Conservation (phyloP, 768 basidiomycete genomes). For the Tubosaeta sp. region DNA sequence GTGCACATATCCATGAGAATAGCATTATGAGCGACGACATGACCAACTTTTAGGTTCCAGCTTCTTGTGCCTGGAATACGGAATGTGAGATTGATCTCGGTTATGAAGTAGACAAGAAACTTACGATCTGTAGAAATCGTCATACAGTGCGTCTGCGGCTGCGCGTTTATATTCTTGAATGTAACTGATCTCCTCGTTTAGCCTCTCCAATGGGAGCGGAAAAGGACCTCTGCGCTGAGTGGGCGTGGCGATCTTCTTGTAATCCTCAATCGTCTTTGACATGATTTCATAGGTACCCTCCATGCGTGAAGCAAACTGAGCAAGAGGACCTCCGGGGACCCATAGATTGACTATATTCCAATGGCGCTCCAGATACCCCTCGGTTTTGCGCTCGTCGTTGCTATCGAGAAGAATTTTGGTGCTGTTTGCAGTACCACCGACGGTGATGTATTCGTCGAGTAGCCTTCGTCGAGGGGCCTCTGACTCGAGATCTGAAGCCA, state of each 20-base stretch:
- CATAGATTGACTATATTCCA: constrained; percentile 19
- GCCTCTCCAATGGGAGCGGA: constrained; percentile 20
- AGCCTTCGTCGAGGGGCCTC: constrained; percentile 19
- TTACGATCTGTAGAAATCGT: constrained; percentile 20
- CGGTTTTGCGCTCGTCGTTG: constrained; percentile 19
- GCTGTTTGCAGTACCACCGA: constrained; percentile 24
- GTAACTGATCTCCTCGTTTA: constrained; percentile 20
- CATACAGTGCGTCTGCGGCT: constrained; percentile 13
- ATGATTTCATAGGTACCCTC: constrained; percentile 14
- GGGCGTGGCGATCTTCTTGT: constrained; percentile 13
- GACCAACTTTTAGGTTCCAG: constrained; percentile 23
- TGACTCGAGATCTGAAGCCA: constrained; percentile 23
- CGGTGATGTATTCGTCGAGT: constrained; percentile 26
- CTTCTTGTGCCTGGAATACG: constrained; percentile 12
- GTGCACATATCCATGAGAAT: constrained; percentile 1
- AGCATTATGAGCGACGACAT: background rate
- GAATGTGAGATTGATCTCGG: background rate
- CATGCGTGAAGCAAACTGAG: constrained; percentile 20
- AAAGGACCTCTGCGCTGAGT: constrained; percentile 15
- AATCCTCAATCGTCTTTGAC: constrained; percentile 19
- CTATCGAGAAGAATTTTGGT: constrained; percentile 23
- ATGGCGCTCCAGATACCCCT: constrained; percentile 20
- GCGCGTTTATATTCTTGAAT: constrained; percentile 20
- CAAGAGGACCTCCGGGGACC: constrained; percentile 14
- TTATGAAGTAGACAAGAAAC: background rate